Evolutionary conservation across 2,329 filamentous ascomycete genomes (phyloP).

Genomic region (Dactylonectria estremocensis): DNA sequence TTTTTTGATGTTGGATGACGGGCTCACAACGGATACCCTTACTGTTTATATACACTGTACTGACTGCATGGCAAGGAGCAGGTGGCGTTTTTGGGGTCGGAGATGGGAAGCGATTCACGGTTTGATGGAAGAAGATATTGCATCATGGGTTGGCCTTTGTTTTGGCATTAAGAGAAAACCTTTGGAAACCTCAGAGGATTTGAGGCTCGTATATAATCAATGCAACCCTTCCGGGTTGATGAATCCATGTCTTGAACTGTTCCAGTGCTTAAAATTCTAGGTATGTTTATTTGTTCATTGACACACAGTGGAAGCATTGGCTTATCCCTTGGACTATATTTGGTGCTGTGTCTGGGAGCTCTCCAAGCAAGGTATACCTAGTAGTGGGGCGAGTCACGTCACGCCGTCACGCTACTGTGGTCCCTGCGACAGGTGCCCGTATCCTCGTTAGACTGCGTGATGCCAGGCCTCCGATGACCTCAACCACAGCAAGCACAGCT

Average conservation of each 20-base stretch:
- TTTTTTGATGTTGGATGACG: conserved; percentile 39
- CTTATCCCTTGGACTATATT: too few relatives aligned
- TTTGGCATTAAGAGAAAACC: not conserved
- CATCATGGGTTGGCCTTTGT: not conserved
- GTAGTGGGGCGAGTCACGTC: conserved; percentile 35
- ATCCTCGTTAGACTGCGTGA: conserved; percentile 40
- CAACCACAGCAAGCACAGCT: conserved; percentile 27
- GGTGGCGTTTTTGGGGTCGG: conserved; percentile 41
- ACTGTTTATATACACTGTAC: conserved; percentile 35
- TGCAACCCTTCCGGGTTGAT: not conserved
- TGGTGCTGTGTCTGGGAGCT: too few relatives aligned
- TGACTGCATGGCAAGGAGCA: conserved; percentile 34
- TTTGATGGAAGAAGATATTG: conserved; percentile 1
- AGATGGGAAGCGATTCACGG: not conserved
- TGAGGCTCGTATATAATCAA: not conserved
- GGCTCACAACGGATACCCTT: conserved; percentile 46
- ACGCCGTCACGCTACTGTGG: conserved; percentile 32
- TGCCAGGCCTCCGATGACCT: conserved; percentile 29
- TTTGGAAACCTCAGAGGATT: not conserved
- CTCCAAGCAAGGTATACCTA: too few relatives aligned
- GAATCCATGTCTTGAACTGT: not conserved
- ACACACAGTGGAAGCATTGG: not conserved
- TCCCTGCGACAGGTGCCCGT: not conserved
- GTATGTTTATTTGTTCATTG: not conserved
- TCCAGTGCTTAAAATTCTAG: not conserved